These are phyloP conservation scores for Phytophthora cryptogea DNA, from an alignment of 352 stramenopile genomes.

Conservation along the genomic window DNA sequence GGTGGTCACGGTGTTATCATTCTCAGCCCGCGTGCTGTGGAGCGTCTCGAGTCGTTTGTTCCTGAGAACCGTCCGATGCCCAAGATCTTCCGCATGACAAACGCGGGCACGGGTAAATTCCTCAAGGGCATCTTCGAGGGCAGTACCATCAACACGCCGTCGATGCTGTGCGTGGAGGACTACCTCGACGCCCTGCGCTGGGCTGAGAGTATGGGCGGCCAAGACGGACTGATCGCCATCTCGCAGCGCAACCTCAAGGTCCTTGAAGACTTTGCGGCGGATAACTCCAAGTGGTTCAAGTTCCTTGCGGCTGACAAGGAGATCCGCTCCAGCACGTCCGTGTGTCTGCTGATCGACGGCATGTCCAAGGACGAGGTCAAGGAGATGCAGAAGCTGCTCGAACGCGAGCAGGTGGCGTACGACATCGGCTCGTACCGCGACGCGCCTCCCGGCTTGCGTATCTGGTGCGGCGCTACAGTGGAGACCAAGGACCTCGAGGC, in stretches of 20 bases:
- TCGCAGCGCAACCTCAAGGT: conserved; percentile 95
- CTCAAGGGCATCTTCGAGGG: conserved; percentile 96
- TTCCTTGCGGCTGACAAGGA: conserved; percentile 95
- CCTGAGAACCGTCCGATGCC: conserved; percentile 89
- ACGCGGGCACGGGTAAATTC: conserved; percentile 95
- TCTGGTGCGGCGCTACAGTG: conserved; percentile 99
- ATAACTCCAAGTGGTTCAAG: conserved; percentile 96
- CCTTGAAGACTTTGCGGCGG: conserved; percentile 96
- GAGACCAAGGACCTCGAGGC: conserved; percentile 97
- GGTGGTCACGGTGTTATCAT: conserved; percentile 98
- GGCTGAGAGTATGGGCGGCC: conserved; percentile 94
- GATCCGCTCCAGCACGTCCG: conserved; percentile 96
- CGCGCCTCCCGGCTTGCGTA: conserved; percentile 96
- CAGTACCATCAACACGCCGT: conserved; percentile 99
- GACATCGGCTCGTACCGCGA: conserved; percentile 99
- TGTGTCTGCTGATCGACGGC: conserved; percentile 96
- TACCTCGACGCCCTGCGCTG: conserved; percentile 98
- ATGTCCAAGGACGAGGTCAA: conserved; percentile 95
- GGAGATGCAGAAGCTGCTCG: conserved; percentile 95
- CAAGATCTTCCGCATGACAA: conserved; percentile 99
- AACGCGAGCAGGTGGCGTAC: conserved; percentile 95
- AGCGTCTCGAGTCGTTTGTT: conserved; percentile 96
- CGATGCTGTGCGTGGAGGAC: conserved; percentile 99
- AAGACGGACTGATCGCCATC: conserved; percentile 93
- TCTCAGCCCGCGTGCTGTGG: conserved; percentile 95